A percentile compares a stretch with the other conserved stretches of the same genome.
These are phyloP conservation scores for Syncephalis plumigaleata DNA, from an alignment of 371 early-diverging fungal genomes.

Conservation along the genomic window DNA sequence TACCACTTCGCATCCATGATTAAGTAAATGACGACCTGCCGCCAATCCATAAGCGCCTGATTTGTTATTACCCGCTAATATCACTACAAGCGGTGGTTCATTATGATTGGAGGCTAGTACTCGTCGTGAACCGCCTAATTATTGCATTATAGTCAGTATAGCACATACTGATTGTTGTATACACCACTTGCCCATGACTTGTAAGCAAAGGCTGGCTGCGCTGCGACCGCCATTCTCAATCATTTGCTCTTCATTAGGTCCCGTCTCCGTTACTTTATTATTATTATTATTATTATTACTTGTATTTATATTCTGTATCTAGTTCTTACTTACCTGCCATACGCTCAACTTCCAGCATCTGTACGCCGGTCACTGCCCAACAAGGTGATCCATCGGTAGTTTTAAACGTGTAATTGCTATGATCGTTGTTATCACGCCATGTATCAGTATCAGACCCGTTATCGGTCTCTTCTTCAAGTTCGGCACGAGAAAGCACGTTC, in stretches of 20 bases:
- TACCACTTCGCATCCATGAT: constrained; percentile 49
- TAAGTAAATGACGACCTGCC: constrained; percentile 50
- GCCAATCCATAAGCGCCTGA: constrained; percentile 50
- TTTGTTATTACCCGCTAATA: constrained; percentile 53
- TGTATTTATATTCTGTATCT: neutral
- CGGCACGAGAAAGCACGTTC: constrained; percentile 27
- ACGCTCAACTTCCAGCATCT: constrained; percentile 41
- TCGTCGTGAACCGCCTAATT: constrained; percentile 39
- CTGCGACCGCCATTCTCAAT: constrained; percentile 69
- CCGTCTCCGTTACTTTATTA: constrained; percentile 23
- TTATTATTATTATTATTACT: neutral
- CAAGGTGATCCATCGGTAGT: constrained; percentile 27
- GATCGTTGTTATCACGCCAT: constrained; percentile 7
- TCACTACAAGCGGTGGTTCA: constrained; percentile 41
- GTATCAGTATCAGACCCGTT: constrained; percentile 5
- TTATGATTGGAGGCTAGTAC: constrained; percentile 49
- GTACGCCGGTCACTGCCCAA: constrained; percentile 30
- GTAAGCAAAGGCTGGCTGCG: constrained; percentile 42
- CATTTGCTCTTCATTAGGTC: constrained; percentile 46
- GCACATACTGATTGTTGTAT: neutral
- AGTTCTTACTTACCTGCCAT: constrained; percentile 21
- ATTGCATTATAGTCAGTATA: constrained; percentile 1
- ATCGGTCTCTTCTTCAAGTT: constrained; percentile 2
- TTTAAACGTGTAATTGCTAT: constrained; percentile 18
- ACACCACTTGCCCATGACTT: constrained; percentile 27